Evolutionary conservation across 495 filamentous ascomycete genomes (phyloP), one percentile per base, ranked within the genome.

Genomic region (Lepidopterella palustris): DNA sequence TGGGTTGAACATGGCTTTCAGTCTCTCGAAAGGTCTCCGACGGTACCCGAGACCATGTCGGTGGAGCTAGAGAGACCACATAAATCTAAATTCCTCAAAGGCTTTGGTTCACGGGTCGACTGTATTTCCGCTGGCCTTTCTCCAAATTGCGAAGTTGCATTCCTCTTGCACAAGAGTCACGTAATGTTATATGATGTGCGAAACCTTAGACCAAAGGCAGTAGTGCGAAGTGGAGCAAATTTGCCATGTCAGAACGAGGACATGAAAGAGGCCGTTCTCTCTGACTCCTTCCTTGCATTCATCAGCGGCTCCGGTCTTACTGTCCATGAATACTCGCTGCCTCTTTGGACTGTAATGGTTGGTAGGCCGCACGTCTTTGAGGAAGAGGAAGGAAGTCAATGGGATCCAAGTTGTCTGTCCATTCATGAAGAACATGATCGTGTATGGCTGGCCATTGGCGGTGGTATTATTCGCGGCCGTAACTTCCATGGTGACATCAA

Each of bases 201-300:
- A 0, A 25, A 25, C 25, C 21, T 50, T 5, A 25, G 20, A 5
- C 6, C 6, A 6, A 15, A 24, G 15, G 25, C 21, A 15, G 25
- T 25, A 15, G 8, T 50, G 6, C 47, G 25, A 15, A 13, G 15
- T 1, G 47, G 47, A 25, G 2, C n/a, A 2, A 24, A 50, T 18
- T 24, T 50, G 24, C 21, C 25, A 25, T 15, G 47, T 15, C 47
- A 18, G 21, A 18, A 27, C 5, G 25, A 24, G 5, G 15, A 50
- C n/a, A 50, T 50, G 47, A 50, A 27, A 24, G 47, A 50, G 15
- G 47, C 47, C 23, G 24, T 50, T 25, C 47, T 50, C 15, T 50
- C 47, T 8, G 25, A 50, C 15, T 24, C 21, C 15, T 50, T 50
- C 20, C 6, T 50, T 26, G 47, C 47, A 3, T 50, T 50, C 47